Conservation (phyloP, 352 stramenopile species). For the Peronospora belbahrii region DNA sequence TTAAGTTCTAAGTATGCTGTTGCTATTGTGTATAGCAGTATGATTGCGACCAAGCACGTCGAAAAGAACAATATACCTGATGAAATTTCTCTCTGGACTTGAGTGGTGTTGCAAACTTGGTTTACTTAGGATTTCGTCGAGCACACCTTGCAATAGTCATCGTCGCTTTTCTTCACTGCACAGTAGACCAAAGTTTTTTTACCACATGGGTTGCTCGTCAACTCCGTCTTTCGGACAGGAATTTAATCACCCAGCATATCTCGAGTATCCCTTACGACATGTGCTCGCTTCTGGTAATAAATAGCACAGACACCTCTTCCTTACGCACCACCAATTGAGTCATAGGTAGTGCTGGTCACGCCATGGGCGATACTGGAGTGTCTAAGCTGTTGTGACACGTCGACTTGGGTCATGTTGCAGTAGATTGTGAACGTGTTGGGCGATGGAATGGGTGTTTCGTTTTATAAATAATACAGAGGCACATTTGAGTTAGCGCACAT, state of each 20-base stretch:
- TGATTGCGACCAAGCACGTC: conserved; percentile 19
- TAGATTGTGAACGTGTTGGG: conserved; percentile 85
- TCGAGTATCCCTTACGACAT: conserved; percentile 9
- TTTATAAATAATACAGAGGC: conserved; percentile 62
- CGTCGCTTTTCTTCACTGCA: too few relatives aligned
- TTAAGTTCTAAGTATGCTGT: conserved; percentile 96
- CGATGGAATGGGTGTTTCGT: conserved; percentile 41
- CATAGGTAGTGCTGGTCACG: conserved; percentile 32
- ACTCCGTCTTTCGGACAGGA: too few relatives aligned
- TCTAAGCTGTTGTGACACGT: conserved; percentile 80
- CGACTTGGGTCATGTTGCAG: conserved; percentile 89
- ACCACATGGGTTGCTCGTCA: too few relatives aligned
- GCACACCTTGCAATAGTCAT: conserved; percentile 48
- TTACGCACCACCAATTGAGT: conserved; percentile 8
- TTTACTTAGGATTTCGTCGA: conserved; percentile 58
- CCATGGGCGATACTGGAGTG: conserved; percentile 85
- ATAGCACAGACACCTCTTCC: conserved; percentile 13
- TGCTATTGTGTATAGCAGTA: conserved; percentile 16
- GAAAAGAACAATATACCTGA: conserved; percentile 52
- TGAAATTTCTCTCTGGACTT: conserved; percentile 41
- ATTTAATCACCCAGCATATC: conserved; percentile 5
- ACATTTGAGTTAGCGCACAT: conserved; percentile 90
- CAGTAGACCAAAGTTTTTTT: too few relatives aligned
- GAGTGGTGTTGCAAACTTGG: not conserved
- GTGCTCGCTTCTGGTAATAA: conserved; percentile 14